Evolutionary conservation across 306 rosid genomes (phyloP).

Genomic region (Quercus glauca): DNA sequence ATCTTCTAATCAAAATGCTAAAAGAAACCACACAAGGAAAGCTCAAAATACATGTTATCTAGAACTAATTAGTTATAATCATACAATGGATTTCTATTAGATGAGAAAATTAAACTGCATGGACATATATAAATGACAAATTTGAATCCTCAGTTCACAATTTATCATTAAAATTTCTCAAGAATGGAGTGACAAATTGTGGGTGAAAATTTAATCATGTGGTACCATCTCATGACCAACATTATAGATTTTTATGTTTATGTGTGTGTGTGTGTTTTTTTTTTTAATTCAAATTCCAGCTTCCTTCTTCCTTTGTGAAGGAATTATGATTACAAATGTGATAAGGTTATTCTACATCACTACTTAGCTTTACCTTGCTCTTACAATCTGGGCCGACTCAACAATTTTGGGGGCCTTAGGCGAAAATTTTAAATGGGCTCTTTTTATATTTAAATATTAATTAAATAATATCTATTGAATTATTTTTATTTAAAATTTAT

Average conservation of each 20-base stretch:
- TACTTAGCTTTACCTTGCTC: too few relatives aligned
- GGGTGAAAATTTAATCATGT: not conserved
- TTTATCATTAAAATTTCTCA: not conserved
- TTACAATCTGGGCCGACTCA: too few relatives aligned
- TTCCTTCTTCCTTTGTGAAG: not conserved
- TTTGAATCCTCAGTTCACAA: not conserved
- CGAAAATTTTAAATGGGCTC: too few relatives aligned
- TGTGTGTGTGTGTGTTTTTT: too few relatives aligned
- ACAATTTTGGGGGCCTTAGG: too few relatives aligned
- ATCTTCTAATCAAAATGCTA: constrained; percentile 30
- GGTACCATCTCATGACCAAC: not conserved
- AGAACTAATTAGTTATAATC: not conserved
- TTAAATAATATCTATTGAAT: too few relatives aligned
- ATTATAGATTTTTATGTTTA: not conserved
- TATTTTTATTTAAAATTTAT: too few relatives aligned
- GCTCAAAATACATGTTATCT: not conserved
- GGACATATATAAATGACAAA: not conserved
- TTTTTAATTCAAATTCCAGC: not conserved
- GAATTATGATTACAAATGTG: not conserved
- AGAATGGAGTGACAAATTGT: too few relatives aligned
- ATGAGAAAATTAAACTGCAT: not conserved
- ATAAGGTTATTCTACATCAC: not conserved
- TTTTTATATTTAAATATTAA: too few relatives aligned
- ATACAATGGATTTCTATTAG: not conserved
- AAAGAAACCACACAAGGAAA: not conserved